Base-by-base conservation (phyloP, 2,329 filamentous ascomycete genomes). In the Penicillium janthinellum region DNA sequence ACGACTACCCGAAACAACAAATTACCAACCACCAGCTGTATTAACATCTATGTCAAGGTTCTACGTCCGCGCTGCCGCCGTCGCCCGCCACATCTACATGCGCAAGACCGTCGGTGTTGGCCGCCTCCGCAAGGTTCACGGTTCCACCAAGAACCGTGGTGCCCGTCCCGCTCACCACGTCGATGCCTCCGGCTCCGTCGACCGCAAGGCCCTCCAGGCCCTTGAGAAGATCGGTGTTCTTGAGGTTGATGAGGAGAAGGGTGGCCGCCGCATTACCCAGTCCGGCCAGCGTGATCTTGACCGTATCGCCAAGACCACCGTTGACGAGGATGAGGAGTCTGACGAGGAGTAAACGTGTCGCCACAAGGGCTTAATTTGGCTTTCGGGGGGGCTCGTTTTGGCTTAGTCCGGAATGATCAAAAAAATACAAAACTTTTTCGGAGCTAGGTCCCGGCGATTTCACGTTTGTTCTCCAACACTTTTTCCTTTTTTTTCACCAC, bases 201-300 rank as follows among this genome's bases (percentile, higher is more conserved):
- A 99, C 87, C 92, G 95, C 82, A 97, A 97, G 87, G 86, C 96
- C 79, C 84, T 97, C 81, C 95, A 99, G 87, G 86, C 93, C 65
- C 90, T 99, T 61, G 95, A 97, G 90, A 97, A 98, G 90, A 97
- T 99, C 76, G 93, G 94, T 81, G 93, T 99, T 73, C 85, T 99
- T 66, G 95, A 99, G 90, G 85, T 90, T 78, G 94, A 97, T 75
- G 94, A 97, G 87, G 94, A 98, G 72, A 96, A 96, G 88, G 95
- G 95, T 82, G 95, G 95, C 77, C 91, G 95, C 79, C 89, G 95
- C 81, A 98, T 99, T 84, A 98, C 95, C 76, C 92, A 98, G 87
- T 88, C 88, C 77, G 95, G 95, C 79, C 93, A 97, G 88, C 91
- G 95, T 86, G 95, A 99, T 90, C 87, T 99, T 87, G 95, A 98